These are phyloP conservation scores for Halophytophthora polymorphica DNA, from an alignment of 352 stramenopile species.

Conservation along the genomic window DNA sequence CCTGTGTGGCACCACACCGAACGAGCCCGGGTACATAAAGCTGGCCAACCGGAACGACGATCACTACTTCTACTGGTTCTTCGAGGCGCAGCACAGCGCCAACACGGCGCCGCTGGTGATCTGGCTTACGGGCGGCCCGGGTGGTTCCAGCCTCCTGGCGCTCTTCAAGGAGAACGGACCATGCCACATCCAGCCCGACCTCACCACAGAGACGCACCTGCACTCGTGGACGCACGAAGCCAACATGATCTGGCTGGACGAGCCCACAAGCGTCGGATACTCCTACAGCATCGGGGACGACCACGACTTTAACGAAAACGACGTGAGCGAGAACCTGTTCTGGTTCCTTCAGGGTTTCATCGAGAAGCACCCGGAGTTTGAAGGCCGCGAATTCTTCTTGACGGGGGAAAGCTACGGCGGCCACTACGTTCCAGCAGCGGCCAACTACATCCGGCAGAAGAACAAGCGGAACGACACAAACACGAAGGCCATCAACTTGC, in stretches of 20 bases:
- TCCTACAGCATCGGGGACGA: slow-evolving; percentile 30
- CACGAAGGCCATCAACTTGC: slow-evolving; percentile 24
- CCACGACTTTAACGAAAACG: slow-evolving; percentile 30
- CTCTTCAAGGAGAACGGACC: slow-evolving; percentile 55
- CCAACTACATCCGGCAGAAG: slow-evolving; percentile 35
- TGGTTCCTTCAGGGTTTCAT: slow-evolving; percentile 50
- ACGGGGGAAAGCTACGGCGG: slow-evolving; percentile 54
- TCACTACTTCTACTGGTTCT: slow-evolving; percentile 72
- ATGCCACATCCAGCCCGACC: slow-evolving; percentile 34
- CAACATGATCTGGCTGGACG: slow-evolving; percentile 57
- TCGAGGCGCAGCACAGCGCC: slow-evolving; percentile 35
- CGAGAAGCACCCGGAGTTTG: slow-evolving; percentile 42
- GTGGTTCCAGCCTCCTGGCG: slow-evolving; percentile 42
- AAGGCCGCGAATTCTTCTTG: slow-evolving; percentile 42
- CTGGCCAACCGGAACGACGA: slow-evolving; percentile 56
- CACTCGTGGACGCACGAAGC: slow-evolving; percentile 50
- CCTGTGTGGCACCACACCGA: slow-evolving; percentile 23
- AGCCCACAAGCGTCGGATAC: slow-evolving; percentile 44
- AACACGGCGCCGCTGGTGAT: slow-evolving; percentile 38
- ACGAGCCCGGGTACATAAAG: slow-evolving; percentile 48
- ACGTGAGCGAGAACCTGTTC: slow-evolving; percentile 54
- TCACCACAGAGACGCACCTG: slow-evolving; percentile 33
- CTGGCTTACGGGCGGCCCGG: slow-evolving; percentile 57
- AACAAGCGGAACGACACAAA: slow-evolving; percentile 19
- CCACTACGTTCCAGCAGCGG: slow-evolving; percentile 45